Percentiles rank a stretch among this genome's conserved stretches.
phyloP scores from a whole-genome alignment of 108 stramenopile genomes.

The Fistulifera pelliculosa region DNA sequence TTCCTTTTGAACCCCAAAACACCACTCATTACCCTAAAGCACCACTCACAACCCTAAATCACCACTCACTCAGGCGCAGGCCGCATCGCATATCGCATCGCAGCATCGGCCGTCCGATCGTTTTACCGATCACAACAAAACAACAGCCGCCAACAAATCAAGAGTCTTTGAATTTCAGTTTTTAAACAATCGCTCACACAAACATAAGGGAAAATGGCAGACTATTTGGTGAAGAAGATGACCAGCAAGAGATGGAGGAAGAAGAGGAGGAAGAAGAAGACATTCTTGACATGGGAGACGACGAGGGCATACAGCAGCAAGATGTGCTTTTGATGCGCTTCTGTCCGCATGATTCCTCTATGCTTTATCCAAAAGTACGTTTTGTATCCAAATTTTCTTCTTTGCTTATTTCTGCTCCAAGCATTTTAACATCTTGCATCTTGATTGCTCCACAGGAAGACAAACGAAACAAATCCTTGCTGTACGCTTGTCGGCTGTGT shows the following conservation, averaged over 20 bases:
- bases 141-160: too few relatives aligned
- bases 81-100: too few relatives aligned
- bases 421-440: neutral
- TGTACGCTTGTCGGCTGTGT: slow-evolving; percentile 80
- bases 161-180: too few relatives aligned
- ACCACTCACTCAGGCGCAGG: too few relatives aligned
- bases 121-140: too few relatives aligned
- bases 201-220: slow-evolving; percentile 5
- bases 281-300: slow-evolving; percentile 39
- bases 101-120: too few relatives aligned
- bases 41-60: too few relatives aligned
- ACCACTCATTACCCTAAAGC: too few relatives aligned
- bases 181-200: too few relatives aligned
- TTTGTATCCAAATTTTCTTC: neutral
- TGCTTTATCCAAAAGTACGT: slow-evolving; percentile 85
- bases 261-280: slow-evolving; percentile 62
- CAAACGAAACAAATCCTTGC: slow-evolving; percentile 53
- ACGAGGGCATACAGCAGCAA: slow-evolving; percentile 15
- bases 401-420: neutral
- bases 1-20: too few relatives aligned
- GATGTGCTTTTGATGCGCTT: slow-evolving; percentile 69
- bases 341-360: slow-evolving; percentile 86
- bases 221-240: slow-evolving; percentile 14
- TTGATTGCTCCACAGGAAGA: slow-evolving; percentile 38
- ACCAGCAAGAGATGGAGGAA: slow-evolving; percentile 26